phyloP scores from a whole-genome alignment of 768 basidiomycete species.

The Obba rivulosa region DNA sequence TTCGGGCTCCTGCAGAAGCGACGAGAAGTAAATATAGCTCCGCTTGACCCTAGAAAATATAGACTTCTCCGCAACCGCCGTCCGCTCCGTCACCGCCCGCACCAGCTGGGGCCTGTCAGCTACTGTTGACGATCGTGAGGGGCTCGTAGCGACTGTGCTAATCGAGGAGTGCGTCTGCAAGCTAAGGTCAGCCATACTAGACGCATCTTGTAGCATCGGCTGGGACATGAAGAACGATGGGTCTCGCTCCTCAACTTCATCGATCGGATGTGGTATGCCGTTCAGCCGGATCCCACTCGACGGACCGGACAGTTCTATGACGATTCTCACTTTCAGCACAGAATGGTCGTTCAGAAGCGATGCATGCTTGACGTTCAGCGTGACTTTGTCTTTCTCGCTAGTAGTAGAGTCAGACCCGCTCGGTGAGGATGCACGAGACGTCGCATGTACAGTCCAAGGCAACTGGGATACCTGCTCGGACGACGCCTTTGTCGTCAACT shows the following conservation, averaged over 20 bases:
- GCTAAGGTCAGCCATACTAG: conserved; percentile 65
- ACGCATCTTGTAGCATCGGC: conserved; percentile 67
- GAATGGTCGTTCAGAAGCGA: conserved; percentile 67
- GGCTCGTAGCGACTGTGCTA: conserved; percentile 39
- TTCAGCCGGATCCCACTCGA: conserved; percentile 82
- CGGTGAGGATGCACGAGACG: conserved; percentile 37
- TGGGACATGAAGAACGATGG: conserved; percentile 55
- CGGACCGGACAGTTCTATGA: conserved; percentile 75
- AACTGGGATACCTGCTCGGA: conserved; percentile 65
- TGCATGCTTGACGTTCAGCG: conserved; percentile 70
- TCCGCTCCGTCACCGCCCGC: conserved; percentile 38
- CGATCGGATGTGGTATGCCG: conserved; percentile 68
- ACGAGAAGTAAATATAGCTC: conserved; percentile 98
- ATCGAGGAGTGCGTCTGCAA: conserved; percentile 62
- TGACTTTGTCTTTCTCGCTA: conserved; percentile 42
- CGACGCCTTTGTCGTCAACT: conserved; percentile 68
- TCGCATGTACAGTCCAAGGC: conserved; percentile 67
- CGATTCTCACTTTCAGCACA: conserved; percentile 73
- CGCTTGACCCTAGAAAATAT: conserved; percentile 83
- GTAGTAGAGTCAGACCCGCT: conserved; percentile 25
- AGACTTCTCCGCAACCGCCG: conserved; percentile 66
- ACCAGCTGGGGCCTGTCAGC: conserved; percentile 29
- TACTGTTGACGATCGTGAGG: conserved; percentile 20
- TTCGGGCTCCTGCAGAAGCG: conserved; percentile 93
- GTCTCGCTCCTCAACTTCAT: conserved; percentile 62